A percentile compares a stretch with the other conserved stretches of the same genome.
These are phyloP conservation scores for Flueggea neowawraea DNA, from an alignment of 441 rosid genomes.

Conservation along the genomic window DNA sequence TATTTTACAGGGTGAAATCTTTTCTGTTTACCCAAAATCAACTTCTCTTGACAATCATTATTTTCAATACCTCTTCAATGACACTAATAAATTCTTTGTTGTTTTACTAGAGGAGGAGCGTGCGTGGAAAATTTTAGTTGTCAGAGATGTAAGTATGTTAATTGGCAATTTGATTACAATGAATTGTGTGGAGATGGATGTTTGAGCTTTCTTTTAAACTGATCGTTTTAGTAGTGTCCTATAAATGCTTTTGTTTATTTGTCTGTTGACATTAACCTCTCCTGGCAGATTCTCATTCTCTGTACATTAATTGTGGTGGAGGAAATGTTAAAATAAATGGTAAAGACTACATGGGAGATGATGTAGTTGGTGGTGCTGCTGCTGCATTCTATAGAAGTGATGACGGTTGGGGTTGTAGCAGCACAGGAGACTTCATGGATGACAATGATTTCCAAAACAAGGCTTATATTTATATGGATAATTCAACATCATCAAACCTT, in stretches of 20 bases:
- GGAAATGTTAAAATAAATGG: slow-evolving; percentile 31
- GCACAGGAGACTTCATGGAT: slow-evolving; percentile 83
- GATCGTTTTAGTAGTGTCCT: not conserved
- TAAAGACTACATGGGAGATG: slow-evolving; percentile 56
- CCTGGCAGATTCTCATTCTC: slow-evolving; percentile 50
- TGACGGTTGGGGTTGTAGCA: slow-evolving; percentile 63
- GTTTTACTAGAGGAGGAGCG: slow-evolving; percentile 28
- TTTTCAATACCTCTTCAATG: too few species aligned
- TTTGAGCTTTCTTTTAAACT: not conserved
- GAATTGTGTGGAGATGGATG: not conserved
- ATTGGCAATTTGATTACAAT: not conserved
- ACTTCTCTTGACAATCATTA: not conserved
- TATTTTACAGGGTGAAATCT: too few species aligned
- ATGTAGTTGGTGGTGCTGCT: slow-evolving; percentile 46
- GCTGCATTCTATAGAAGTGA: slow-evolving; percentile 40
- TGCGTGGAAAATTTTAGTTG: slow-evolving; percentile 60
- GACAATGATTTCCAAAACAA: slow-evolving; percentile 64
- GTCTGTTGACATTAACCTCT: not conserved
- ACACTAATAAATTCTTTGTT: not conserved
- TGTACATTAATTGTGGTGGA: slow-evolving; percentile 71
- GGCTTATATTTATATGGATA: slow-evolving; percentile 32
- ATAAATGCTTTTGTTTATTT: too few species aligned
- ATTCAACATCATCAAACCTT: slow-evolving; percentile 30
- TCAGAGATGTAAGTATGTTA: slow-evolving; percentile 49
- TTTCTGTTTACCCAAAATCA: not conserved